phyloP scores from a whole-genome alignment of 257 asterid species.

The Coffea eugenioides region DNA sequence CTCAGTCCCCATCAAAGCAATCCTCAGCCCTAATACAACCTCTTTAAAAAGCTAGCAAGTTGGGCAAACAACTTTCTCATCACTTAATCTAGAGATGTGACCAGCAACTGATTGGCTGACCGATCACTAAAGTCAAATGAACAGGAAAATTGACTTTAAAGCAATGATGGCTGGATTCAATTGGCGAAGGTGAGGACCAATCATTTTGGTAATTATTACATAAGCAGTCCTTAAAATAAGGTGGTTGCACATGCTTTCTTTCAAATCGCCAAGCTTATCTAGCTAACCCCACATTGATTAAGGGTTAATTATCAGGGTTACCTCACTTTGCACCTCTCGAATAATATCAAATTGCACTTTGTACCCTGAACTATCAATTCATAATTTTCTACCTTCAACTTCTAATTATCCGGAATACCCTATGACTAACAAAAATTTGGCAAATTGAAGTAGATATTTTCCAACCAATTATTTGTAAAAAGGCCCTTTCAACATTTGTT shows the following conservation, averaged over 20 bases:
- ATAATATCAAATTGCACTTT: too few relatives aligned
- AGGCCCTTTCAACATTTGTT: too few relatives aligned
- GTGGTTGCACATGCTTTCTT: constrained; percentile 39
- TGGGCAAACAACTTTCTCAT: constrained; percentile 7
- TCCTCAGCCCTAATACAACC: background rate
- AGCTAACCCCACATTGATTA: constrained; percentile 15
- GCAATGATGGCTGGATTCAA: constrained; percentile 29
- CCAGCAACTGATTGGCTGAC: constrained; percentile 14
- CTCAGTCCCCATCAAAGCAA: background rate
- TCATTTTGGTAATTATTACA: constrained; percentile 14
- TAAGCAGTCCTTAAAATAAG: constrained; percentile 19
- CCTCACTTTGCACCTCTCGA: too few relatives aligned
- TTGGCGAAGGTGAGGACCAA: constrained; percentile 17
- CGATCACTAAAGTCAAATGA: constrained; percentile 37
- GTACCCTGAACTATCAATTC: too few relatives aligned
- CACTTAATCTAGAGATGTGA: constrained; percentile 12
- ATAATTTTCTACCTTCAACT: too few relatives aligned
- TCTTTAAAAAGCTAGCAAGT: constrained; percentile 8
- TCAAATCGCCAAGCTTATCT: constrained; percentile 19
- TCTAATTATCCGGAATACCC: too few relatives aligned
- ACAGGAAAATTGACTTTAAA: constrained; percentile 37
- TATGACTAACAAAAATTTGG: too few relatives aligned
- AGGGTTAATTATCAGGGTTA: background rate
- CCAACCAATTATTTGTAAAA: too few relatives aligned
- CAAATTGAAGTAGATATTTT: too few relatives aligned